phyloP scores from a whole-genome alignment of 2,329 filamentous ascomycete species.

The Xylaria polymorpha region DNA sequence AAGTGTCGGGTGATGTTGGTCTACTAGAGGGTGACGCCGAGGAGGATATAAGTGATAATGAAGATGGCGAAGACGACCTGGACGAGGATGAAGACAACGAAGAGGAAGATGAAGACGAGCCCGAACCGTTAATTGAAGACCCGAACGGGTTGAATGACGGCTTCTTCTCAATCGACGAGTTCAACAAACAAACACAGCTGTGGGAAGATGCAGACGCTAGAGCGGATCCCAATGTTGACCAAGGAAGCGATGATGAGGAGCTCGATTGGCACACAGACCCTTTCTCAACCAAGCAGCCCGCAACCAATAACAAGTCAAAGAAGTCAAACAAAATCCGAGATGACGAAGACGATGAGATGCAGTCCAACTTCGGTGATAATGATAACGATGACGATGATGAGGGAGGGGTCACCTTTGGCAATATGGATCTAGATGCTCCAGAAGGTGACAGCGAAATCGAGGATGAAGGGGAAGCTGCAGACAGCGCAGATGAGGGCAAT shows the following conservation, averaged over 20 bases:
- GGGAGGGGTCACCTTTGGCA: slow-evolving; percentile 83
- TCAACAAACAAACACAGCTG: slow-evolving; percentile 92
- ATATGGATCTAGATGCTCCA: slow-evolving; percentile 78
- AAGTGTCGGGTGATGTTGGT: slow-evolving; percentile 48
- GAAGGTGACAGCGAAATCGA: slow-evolving; percentile 77
- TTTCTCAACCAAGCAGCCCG: slow-evolving; percentile 55
- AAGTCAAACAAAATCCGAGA: slow-evolving; percentile 52
- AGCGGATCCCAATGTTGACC: slow-evolving; percentile 79
- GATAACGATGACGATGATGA: slow-evolving; percentile 78
- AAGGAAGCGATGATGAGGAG: slow-evolving; percentile 84
- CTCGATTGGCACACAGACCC: slow-evolving; percentile 90
- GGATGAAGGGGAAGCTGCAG: slow-evolving; percentile 70
- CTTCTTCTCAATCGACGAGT: slow-evolving; percentile 97
- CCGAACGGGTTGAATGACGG: slow-evolving; percentile 92
- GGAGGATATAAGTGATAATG: slow-evolving; percentile 45
- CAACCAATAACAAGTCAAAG: slow-evolving; percentile 48
- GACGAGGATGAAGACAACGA: slow-evolving; percentile 56
- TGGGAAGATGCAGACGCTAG: slow-evolving; percentile 86
- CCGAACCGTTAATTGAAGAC: slow-evolving; percentile 72
- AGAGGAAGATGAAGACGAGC: slow-evolving; percentile 57
- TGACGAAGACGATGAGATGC: slow-evolving; percentile 55
- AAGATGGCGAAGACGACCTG: slow-evolving; percentile 39
- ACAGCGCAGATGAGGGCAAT: slow-evolving; percentile 70
- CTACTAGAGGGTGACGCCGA: slow-evolving; percentile 41
- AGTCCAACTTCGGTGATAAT: slow-evolving; percentile 62